Percentiles rank a stretch among this genome's conserved stretches.
Conservation (phyloP, 108 stramenopile species). For the Skeletonema menzelii region DNA sequence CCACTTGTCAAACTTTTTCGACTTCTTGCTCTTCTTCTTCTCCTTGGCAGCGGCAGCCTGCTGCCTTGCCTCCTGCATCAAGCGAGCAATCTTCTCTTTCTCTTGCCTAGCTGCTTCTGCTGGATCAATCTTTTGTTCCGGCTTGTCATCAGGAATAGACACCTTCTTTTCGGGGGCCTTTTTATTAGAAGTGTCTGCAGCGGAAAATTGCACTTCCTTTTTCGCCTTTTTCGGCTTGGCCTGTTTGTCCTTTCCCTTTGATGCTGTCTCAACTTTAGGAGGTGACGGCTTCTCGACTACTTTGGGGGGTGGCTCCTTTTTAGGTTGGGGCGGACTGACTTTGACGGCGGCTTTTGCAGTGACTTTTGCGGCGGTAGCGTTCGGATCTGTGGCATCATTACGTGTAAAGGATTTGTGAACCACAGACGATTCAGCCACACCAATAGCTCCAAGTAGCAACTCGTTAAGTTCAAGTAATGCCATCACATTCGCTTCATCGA, state of each 20-base stretch:
- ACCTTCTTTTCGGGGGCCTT: background rate
- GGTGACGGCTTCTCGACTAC: background rate
- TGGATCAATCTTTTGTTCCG: background rate
- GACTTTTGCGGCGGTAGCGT: background rate
- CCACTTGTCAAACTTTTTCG: constrained; percentile 27
- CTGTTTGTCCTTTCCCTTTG: background rate
- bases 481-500: constrained; percentile 12
- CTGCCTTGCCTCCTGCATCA: constrained; percentile 20
- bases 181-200: background rate
- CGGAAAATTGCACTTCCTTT: background rate
- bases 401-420: background rate
- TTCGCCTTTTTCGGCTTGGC: background rate
- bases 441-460: background rate
- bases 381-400: background rate
- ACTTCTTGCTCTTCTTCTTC: constrained; percentile 33
- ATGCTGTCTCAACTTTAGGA: background rate
- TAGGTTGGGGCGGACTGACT: background rate
- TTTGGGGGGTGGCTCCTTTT: background rate
- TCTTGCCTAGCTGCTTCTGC: constrained; percentile 8
- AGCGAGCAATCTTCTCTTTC: constrained; percentile 14
- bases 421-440: constrained; percentile 10
- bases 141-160: background rate
- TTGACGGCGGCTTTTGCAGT: background rate
- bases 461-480: constrained; percentile 17
- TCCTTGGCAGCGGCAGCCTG: constrained; percentile 22